These are phyloP conservation scores for Karstenula rhodostoma DNA, from an alignment of 2,329 filamentous ascomycete species.

Conservation along the genomic window DNA sequence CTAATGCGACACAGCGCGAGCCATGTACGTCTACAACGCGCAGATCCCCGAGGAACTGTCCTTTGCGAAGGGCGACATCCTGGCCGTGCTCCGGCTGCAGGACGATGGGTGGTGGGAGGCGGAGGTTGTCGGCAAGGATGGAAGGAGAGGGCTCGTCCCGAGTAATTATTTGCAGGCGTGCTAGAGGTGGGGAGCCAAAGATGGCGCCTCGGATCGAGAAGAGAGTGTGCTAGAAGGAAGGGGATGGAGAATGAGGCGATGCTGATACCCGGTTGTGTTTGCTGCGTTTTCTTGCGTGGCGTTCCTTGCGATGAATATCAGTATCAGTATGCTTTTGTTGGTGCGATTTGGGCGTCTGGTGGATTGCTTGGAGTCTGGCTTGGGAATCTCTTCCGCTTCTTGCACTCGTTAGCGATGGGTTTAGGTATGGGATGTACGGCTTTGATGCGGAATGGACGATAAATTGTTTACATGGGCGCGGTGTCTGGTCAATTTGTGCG, in stretches of 20 bases:
- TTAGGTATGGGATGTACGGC: too few relatives aligned
- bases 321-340: not conserved
- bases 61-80: constrained; percentile 89
- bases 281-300: too few relatives aligned
- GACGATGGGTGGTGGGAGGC: constrained; percentile 99
- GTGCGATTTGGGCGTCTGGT: not conserved
- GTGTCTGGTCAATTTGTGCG: too few relatives aligned
- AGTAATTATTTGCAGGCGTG: constrained; percentile 72
- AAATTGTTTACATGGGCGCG: too few relatives aligned
- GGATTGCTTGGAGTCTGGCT: not conserved
- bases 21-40: constrained; percentile 92
- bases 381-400: too few relatives aligned
- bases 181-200: constrained; percentile 26
- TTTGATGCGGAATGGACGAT: too few relatives aligned
- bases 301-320: too few relatives aligned
- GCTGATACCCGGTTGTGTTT: too few relatives aligned
- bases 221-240: too few relatives aligned
- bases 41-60: constrained; percentile 94
- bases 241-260: not conserved
- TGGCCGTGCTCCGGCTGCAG: constrained; percentile 88
- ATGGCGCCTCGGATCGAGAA: too few relatives aligned
- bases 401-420: too few relatives aligned
- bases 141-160: constrained; percentile 67
- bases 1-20: constrained; percentile 70
- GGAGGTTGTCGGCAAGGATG: constrained; percentile 75